These are phyloP conservation scores for Phyllosticta capitalensis DNA, from an alignment of 2,329 filamentous ascomycete genomes.

Conservation along the genomic window DNA sequence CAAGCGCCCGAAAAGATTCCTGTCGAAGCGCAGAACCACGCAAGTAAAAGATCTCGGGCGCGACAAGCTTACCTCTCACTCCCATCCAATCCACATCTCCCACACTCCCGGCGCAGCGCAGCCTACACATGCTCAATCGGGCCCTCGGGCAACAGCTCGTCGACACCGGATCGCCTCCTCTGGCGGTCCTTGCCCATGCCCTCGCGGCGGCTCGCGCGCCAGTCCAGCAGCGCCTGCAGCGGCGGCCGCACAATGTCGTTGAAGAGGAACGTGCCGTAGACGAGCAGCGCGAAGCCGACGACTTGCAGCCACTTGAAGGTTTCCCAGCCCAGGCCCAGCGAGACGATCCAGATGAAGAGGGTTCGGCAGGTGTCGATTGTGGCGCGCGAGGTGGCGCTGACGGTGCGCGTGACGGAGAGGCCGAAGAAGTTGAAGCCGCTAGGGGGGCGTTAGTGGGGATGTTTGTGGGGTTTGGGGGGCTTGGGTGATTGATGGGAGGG, in stretches of 20 bases:
- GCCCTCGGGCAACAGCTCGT: slow-evolving; percentile 67
- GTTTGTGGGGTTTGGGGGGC: not conserved
- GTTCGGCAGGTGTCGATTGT: slow-evolving; percentile 97
- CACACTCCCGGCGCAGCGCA: not conserved
- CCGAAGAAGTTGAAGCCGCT: slow-evolving; percentile 99
- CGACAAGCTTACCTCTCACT: no score
- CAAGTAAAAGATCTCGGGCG: no score
- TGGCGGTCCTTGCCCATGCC: slow-evolving; percentile 24
- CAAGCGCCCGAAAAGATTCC: no score
- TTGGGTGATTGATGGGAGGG: not conserved
- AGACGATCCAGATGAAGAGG: slow-evolving; percentile 96
- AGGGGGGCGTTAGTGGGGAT: slow-evolving; percentile 3
- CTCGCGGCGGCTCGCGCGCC: slow-evolving; percentile 35
- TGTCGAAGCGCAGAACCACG: no score
- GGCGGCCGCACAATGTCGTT: slow-evolving; percentile 88
- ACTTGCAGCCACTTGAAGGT: slow-evolving; percentile 97
- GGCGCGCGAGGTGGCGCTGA: slow-evolving; percentile 86
- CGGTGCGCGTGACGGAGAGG: slow-evolving; percentile 77
- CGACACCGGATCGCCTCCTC: slow-evolving; percentile 15
- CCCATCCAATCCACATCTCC: no score
- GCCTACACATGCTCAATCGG: slow-evolving; percentile 60
- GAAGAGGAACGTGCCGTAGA: slow-evolving; percentile 95
- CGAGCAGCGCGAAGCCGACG: slow-evolving; percentile 73
- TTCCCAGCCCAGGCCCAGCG: slow-evolving; percentile 89
- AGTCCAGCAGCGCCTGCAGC: slow-evolving; percentile 53